A percentile compares a stretch with the other conserved stretches of the same genome.
Conservation (phyloP, 2,329 filamentous ascomycete species). For the Diaporthe destruens region DNA sequence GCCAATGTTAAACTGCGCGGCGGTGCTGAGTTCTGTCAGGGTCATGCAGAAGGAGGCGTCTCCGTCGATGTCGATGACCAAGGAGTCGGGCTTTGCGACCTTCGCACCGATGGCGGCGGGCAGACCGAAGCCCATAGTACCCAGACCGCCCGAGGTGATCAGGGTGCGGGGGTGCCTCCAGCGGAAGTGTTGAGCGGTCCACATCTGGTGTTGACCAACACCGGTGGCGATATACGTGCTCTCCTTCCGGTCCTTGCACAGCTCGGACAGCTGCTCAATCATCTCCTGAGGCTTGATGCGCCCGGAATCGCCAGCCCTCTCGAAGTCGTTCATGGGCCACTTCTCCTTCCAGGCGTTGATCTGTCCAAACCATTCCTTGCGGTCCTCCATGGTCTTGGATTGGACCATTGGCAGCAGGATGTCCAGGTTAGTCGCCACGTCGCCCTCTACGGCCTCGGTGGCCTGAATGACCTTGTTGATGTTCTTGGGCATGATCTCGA, state of each 20-base stretch:
- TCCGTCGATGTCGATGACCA: slow-evolving; percentile 96
- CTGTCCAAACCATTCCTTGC: slow-evolving; percentile 89
- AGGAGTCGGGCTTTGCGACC: slow-evolving; percentile 79
- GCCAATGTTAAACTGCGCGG: slow-evolving; percentile 94
- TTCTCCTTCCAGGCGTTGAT: slow-evolving; percentile 92
- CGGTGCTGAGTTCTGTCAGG: slow-evolving; percentile 92
- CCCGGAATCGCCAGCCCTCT: slow-evolving; percentile 79
- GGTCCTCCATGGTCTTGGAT: slow-evolving; percentile 69
- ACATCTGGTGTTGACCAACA: slow-evolving; percentile 99
- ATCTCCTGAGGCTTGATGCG: slow-evolving; percentile 95
- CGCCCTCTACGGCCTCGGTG: slow-evolving; percentile 94
- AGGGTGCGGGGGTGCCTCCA: slow-evolving; percentile 93
- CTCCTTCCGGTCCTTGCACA: slow-evolving; percentile 84
- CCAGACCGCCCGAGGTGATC: slow-evolving; percentile 95
- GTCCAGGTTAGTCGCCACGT: slow-evolving; percentile 84
- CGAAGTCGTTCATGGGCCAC: slow-evolving; percentile 87
- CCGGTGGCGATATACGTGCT: slow-evolving; percentile 91
- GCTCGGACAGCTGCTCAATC: slow-evolving; percentile 88
- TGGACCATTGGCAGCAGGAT: slow-evolving; percentile 80
- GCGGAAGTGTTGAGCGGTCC: slow-evolving; percentile 95
- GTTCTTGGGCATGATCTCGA: slow-evolving; percentile 99
- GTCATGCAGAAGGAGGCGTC: slow-evolving; percentile 99
- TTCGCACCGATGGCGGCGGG: slow-evolving; percentile 96
- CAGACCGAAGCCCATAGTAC: slow-evolving; percentile 96
- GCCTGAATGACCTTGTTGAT: slow-evolving; percentile 99